Percentiles rank a stretch among this genome's conserved stretches.
These are phyloP conservation scores for Aspergillus niger DNA, from an alignment of 2,329 filamentous ascomycete genomes.

Conservation along the genomic window DNA sequence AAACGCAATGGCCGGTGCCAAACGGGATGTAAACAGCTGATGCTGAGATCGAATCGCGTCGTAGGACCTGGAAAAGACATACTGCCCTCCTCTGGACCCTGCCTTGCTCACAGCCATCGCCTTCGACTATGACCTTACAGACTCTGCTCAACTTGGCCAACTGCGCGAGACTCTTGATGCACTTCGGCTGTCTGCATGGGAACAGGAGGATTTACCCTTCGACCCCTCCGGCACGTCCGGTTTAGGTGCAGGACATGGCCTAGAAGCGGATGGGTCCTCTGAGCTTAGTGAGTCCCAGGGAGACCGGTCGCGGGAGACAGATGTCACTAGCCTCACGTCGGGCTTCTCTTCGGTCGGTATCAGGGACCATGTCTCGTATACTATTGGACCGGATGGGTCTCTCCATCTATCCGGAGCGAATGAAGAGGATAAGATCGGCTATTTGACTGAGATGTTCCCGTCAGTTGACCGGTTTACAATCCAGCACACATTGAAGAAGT, in stretches of 20 bases:
- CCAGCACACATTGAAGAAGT: conserved; percentile 66
- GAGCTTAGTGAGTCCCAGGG: conserved; percentile 33
- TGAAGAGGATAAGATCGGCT: conserved; percentile 61
- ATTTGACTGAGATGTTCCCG: conserved; percentile 72
- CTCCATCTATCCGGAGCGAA: conserved; percentile 32
- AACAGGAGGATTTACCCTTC: conserved; percentile 66
- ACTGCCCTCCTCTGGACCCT: conserved; percentile 74
- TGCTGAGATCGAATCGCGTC: neutral
- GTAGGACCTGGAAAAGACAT: conserved; percentile 62
- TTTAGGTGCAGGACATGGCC: conserved; percentile 28
- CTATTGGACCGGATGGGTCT: conserved; percentile 31
- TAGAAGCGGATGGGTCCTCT: conserved; percentile 27
- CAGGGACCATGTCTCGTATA: conserved; percentile 29
- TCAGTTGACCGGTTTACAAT: conserved; percentile 68
- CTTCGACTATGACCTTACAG: conserved; percentile 68
- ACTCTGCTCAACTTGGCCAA: conserved; percentile 54
- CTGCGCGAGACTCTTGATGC: conserved; percentile 64
- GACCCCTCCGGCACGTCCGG: conserved; percentile 73
- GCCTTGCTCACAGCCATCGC: conserved; percentile 74
- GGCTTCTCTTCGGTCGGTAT: conserved; percentile 44
- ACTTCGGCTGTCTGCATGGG: conserved; percentile 70
- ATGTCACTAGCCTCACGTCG: conserved; percentile 53
- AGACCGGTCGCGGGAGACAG: conserved; percentile 50
- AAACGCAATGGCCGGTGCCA: neutral
- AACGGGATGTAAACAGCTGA: neutral